Evolutionary conservation across 2,329 filamentous ascomycete genomes (phyloP).

Genomic region (Beauveria pseudobassiana): DNA sequence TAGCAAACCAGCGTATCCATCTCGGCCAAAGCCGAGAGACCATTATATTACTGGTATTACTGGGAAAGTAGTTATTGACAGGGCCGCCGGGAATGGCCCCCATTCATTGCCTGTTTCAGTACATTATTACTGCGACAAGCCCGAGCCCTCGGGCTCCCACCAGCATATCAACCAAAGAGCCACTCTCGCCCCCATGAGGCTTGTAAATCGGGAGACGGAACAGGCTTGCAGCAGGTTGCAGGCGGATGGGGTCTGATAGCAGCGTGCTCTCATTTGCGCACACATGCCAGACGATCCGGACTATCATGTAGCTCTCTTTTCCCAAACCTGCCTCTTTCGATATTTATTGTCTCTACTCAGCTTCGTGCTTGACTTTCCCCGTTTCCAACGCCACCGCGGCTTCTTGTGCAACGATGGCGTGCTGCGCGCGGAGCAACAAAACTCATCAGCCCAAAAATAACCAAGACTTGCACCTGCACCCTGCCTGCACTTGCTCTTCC

Average conservation of each 20-base stretch:
- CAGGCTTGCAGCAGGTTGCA: not conserved
- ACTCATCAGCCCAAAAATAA: not conserved
- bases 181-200: not conserved
- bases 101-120: not conserved
- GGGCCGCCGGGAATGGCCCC: not conserved
- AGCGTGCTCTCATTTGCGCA: not conserved
- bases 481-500: not conserved
- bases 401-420: too few relatives aligned
- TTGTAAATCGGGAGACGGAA: not conserved
- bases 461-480: not conserved
- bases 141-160: not conserved
- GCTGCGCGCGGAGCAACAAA: not conserved
- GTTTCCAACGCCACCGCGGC: too few relatives aligned
- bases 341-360: too few relatives aligned
- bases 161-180: not conserved
- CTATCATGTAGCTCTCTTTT: too few relatives aligned
- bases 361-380: too few relatives aligned
- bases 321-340: too few relatives aligned
- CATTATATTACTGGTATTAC: too few relatives aligned
- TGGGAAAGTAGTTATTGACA: not conserved
- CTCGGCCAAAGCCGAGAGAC: not conserved
- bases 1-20: not conserved
- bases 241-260: not conserved
- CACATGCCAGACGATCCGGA: too few relatives aligned
- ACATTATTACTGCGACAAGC: too few relatives aligned